Conservation (phyloP, 805 yeast species). For the Metschnikowia continentalis region DNA sequence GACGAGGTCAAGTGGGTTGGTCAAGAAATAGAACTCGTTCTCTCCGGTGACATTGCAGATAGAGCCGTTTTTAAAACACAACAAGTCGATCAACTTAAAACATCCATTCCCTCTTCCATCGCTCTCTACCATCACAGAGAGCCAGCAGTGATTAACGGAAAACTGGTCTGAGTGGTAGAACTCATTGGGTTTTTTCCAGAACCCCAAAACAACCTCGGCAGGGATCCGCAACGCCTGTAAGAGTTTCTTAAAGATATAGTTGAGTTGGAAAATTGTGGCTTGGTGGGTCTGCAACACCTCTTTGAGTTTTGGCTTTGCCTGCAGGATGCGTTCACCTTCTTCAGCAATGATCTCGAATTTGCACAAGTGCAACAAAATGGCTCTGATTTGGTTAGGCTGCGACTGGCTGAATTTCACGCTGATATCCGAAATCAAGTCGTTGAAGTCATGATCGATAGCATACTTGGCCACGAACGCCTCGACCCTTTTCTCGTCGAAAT, state of each 20-base stretch:
- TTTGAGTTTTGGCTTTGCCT: conserved; percentile 37
- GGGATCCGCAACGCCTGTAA: conserved; percentile 66
- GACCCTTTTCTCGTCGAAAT: conserved; percentile 24
- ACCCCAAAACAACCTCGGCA: conserved; percentile 76
- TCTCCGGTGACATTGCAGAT: conserved; percentile 29
- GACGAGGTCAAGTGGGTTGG: conserved; percentile 69
- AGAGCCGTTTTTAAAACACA: conserved; percentile 32
- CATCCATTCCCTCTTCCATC: conserved; percentile 24
- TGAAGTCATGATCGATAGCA: conserved; percentile 28
- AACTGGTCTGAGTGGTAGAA: conserved; percentile 47
- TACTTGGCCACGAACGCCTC: conserved; percentile 33
- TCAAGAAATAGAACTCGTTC: conserved; percentile 68
- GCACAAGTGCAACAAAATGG: conserved; percentile 65
- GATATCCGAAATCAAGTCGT: conserved; percentile 40
- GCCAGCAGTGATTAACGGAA: conserved; percentile 82
- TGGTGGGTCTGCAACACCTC: conserved; percentile 44
- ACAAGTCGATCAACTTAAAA: conserved; percentile 72
- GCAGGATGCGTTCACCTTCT: conserved; percentile 34
- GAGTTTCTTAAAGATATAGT: conserved; percentile 70
- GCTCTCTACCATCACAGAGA: conserved; percentile 71
- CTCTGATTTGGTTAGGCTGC: conserved; percentile 53
- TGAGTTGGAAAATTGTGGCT: conserved; percentile 68
- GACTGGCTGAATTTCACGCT: conserved; percentile 34
- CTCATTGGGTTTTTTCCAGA: conserved; percentile 73
- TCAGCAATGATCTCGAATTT: conserved; percentile 45